phyloP scores from a whole-genome alignment of 768 basidiomycete species.

The Trametes meyenii region DNA sequence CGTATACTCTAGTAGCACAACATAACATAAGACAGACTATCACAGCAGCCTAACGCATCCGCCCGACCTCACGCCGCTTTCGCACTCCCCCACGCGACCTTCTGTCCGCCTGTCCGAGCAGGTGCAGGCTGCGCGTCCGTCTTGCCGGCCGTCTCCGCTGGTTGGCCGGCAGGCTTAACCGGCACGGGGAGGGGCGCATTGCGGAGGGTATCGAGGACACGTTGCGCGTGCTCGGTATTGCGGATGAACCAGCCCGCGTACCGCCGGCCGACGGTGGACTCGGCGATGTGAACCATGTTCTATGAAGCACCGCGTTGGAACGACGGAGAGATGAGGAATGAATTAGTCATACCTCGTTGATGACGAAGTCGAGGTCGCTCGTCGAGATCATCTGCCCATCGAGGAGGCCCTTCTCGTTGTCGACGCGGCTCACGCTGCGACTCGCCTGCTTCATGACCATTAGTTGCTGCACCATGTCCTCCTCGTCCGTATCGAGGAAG shows the following conservation, averaged over 20 bases:
- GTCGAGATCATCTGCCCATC: slow-evolving; percentile 87
- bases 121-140: slow-evolving; percentile 27
- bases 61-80: slow-evolving; percentile 37
- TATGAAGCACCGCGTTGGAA: slow-evolving; percentile 34
- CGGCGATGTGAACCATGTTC: slow-evolving; percentile 97
- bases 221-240: slow-evolving; percentile 89
- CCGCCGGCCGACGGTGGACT: slow-evolving; percentile 89
- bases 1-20: slow-evolving; percentile 13
- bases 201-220: slow-evolving; percentile 80
- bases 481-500: slow-evolving; percentile 91
- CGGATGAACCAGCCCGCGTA: slow-evolving; percentile 99
- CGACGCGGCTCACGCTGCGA: slow-evolving; percentile 66
- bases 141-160: slow-evolving; percentile 21
- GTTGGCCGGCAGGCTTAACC: slow-evolving; percentile 18
- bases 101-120: slow-evolving; percentile 47
- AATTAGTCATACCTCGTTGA: slow-evolving; percentile 73
- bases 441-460: slow-evolving; percentile 95
- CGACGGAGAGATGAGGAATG: not conserved
- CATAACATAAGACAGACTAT: not conserved
- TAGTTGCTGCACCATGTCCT: slow-evolving; percentile 93
- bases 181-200: slow-evolving; percentile 52
- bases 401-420: slow-evolving; percentile 59
- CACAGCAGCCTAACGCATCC: not conserved
- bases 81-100: slow-evolving; percentile 60
- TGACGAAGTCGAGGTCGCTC: slow-evolving; percentile 94